A percentile compares a stretch with the other conserved stretches of the same genome.
phyloP scores from a whole-genome alignment of 306 rosid species.

The Casuarina equisetifolia region DNA sequence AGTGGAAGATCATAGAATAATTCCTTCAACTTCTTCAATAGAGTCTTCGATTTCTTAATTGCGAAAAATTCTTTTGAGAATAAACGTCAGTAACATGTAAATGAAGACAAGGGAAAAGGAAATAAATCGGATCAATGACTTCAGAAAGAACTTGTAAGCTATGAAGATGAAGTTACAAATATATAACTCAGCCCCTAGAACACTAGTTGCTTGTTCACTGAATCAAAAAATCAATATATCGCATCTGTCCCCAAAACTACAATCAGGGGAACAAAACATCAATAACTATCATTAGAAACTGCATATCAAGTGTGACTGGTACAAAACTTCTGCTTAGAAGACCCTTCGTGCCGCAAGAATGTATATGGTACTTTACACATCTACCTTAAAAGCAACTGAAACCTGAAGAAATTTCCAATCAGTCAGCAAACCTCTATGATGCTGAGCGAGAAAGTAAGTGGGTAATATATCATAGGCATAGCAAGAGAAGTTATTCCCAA shows the following conservation, averaged over 20 bases:
- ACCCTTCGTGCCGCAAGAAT: slow-evolving; percentile 29
- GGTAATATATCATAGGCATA: not conserved
- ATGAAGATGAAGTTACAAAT: not conserved
- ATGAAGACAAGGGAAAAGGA: not conserved
- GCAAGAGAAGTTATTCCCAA: not conserved
- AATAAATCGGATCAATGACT: not conserved
- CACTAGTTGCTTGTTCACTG: not conserved
- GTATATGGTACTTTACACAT: slow-evolving; percentile 31
- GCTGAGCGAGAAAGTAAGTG: not conserved
- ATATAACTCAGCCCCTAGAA: slow-evolving; percentile 7
- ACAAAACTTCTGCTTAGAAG: slow-evolving; percentile 12
- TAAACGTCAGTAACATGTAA: not conserved
- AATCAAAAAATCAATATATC: not conserved
- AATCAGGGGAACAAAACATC: slow-evolving; percentile 9
- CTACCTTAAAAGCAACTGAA: slow-evolving; percentile 28
- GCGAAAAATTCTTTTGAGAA: not conserved
- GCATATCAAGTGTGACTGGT: slow-evolving; percentile 15
- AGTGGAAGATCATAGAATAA: too few species aligned
- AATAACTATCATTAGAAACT: slow-evolving; percentile 23
- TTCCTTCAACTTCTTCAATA: too few species aligned
- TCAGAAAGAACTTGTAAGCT: not conserved
- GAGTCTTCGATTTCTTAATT: too few species aligned
- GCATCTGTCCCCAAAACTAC: slow-evolving; percentile 17
- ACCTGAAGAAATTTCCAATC: slow-evolving; percentile 24
- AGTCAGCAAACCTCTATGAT: slow-evolving; percentile 12